phyloP scores from a whole-genome alignment of 2,329 filamentous ascomycete genomes.

The Teratosphaeria pseudoeucalypti region DNA sequence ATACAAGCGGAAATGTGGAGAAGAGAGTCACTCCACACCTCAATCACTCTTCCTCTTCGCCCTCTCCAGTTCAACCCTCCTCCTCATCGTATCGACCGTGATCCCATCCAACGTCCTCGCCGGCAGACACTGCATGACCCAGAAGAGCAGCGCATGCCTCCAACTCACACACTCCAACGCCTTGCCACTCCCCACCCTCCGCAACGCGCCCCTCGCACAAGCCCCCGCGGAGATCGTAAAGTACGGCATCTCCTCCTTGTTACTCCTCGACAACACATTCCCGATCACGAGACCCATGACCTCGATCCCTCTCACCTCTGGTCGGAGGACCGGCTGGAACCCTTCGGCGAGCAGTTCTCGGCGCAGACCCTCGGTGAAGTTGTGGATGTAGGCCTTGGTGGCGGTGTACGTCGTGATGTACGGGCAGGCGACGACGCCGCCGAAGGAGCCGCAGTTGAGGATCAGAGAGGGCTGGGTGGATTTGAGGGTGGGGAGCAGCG shows the following conservation, averaged over 20 bases:
- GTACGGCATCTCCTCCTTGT: constrained; percentile 5
- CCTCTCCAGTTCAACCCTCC: background rate
- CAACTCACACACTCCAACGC: constrained; percentile 6
- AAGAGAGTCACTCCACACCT: too few relatives aligned
- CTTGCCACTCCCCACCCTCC: constrained; percentile 7
- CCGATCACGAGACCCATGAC: constrained; percentile 10
- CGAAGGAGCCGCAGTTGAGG: constrained; percentile 41
- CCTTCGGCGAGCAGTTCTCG: constrained; percentile 34
- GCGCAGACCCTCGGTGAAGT: constrained; percentile 30
- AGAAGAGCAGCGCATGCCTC: constrained; percentile 4
- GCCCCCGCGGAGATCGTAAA: constrained; percentile 6
- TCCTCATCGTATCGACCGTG: background rate
- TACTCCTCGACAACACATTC: constrained; percentile 7
- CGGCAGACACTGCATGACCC: background rate
- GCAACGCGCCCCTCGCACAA: constrained; percentile 8
- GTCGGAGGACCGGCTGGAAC: constrained; percentile 7
- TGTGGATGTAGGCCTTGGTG: constrained; percentile 37
- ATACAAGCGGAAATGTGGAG: too few relatives aligned
- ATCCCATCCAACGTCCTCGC: background rate
- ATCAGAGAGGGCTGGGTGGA: constrained; percentile 36
- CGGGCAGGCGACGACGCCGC: constrained; percentile 36
- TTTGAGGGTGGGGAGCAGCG: constrained; percentile 36
- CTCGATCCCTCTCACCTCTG: constrained; percentile 27
- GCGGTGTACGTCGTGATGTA: constrained; percentile 37
- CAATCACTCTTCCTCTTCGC: background rate